Evolutionary conservation across 192 early-diverging fungal genomes (phyloP), one percentile per base, ranked within the genome.

Genomic region (Mortierella alpina): DNA sequence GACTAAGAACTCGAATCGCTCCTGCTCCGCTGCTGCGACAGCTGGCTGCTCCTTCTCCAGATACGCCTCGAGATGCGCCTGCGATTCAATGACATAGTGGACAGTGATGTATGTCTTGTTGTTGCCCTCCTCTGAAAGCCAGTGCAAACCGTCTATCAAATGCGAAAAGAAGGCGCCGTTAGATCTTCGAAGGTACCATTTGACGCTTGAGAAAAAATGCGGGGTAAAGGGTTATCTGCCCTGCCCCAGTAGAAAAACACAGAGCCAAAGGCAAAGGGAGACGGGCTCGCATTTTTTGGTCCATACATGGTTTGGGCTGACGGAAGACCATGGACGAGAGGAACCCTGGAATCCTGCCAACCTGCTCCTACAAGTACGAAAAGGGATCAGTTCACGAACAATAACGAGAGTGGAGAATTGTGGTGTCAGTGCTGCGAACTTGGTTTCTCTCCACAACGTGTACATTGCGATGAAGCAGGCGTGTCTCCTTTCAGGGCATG

Each of bases 281-380:
- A 51, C 14, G 53, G 45, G 53, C 17, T 45, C 17, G 40, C 23
- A 48, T 44, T 18, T 12, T 40, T 41, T 18, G 9, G 11, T 11
- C 18, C 76, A 58, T 80, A 80, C 77, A 72, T 23, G 77, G 77
- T 23, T 80, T 80, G n/a, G 77, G 77, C 60, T 80, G 77, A 41
- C 64, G 65, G 54, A 80, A 80, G 49, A 72, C 77, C 77, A 80
- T 80, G 44, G 69, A 72, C 0, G 77, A 80, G 44, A 80, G 46
- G 60, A 80, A 80, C 58, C 77, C 77, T 31, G 63, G 59, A 54
- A 80, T 72, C 23, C 51, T 61, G 7, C 46, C 22, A 0, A 80
- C 77, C 68, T 80, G 77, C n/a, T 80, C 70, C 77, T 80, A 56
- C 22, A 4, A 45, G 42, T 51, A 8, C 2, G 7, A 46, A 42